Conservation (phyloP, 2,329 filamentous ascomycete species). For the Diaporthe longicolla region DNA sequence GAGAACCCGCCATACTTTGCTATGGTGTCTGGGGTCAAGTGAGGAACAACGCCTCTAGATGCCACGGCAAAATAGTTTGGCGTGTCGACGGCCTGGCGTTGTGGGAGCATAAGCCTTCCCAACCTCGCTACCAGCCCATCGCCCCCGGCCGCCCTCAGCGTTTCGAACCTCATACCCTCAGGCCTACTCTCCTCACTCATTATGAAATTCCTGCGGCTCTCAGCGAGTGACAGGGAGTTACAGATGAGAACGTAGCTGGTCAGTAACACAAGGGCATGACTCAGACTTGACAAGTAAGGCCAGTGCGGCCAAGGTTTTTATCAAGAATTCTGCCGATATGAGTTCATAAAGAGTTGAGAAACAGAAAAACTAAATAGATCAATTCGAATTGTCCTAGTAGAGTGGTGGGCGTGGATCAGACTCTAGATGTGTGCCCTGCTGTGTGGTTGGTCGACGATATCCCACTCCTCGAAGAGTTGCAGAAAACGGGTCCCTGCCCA, state of each 20-base stretch:
- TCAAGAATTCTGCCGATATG: background rate
- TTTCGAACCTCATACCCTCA: constrained; percentile 59
- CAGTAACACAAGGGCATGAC: constrained; percentile 28
- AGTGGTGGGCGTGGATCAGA: background rate
- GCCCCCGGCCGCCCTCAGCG: constrained; percentile 58
- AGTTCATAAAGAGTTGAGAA: background rate
- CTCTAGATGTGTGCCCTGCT: background rate
- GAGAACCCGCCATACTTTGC: constrained; percentile 73
- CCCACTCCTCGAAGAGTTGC: background rate
- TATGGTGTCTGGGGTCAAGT: constrained; percentile 89
- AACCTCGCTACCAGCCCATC: constrained; percentile 70
- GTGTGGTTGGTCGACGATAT: background rate
- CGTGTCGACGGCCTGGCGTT: constrained; percentile 78
- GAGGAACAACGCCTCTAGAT: constrained; percentile 87
- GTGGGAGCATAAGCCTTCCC: constrained; percentile 74
- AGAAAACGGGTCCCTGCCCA: constrained; percentile 13
- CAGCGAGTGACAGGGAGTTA: background rate
- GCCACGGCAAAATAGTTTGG: constrained; percentile 86
- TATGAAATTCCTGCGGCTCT: constrained; percentile 29
- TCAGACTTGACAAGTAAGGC: background rate
- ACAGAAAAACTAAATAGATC: background rate
- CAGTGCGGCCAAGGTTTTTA: background rate
- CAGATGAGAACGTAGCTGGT: background rate
- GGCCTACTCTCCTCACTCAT: constrained; percentile 41
- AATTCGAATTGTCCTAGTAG: background rate